Percentiles rank a stretch among this genome's conserved stretches.
Evolutionary conservation across 352 stramenopile genomes (phyloP).

Genomic region (Globisporangium nagaii): DNA sequence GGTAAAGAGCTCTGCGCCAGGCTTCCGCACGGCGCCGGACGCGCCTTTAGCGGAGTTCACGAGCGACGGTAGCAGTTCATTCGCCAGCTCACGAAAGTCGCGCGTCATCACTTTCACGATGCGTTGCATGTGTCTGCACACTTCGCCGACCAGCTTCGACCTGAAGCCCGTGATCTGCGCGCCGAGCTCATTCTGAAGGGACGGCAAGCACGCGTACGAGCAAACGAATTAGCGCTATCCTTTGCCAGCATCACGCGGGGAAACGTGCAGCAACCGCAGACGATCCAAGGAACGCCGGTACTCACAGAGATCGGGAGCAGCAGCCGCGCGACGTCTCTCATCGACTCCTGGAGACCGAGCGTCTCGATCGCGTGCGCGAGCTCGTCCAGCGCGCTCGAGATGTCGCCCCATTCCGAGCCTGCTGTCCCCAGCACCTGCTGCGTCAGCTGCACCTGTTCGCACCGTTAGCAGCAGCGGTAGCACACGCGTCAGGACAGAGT

Average conservation of each 20-base stretch:
- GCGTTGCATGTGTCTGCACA: conserved; percentile 37
- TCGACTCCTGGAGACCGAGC: conserved; percentile 16
- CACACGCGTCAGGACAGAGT: not conserved
- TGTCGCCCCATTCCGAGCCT: conserved; percentile 36
- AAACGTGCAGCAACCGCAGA: not conserved
- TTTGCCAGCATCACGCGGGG: not conserved
- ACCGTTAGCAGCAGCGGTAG: conserved; percentile 4
- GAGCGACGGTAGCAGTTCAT: conserved; percentile 44
- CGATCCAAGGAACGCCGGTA: not conserved
- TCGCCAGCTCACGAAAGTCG: conserved; percentile 53
- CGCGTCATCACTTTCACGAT: conserved; percentile 37
- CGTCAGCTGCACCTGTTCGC: conserved; percentile 30
- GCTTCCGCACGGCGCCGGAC: conserved; percentile 43
- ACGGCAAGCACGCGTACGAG: too few species aligned
- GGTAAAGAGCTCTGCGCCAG: conserved; percentile 40
- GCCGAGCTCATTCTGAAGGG: conserved; percentile 38
- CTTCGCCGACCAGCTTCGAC: conserved; percentile 47
- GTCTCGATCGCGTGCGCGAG: conserved; percentile 42
- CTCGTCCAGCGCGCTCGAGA: conserved; percentile 30
- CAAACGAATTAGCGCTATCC: too few species aligned
- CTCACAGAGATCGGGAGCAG: conserved; percentile 46
- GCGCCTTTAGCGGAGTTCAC: conserved; percentile 46
- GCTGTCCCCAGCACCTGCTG: conserved; percentile 23
- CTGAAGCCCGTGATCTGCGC: conserved; percentile 35
- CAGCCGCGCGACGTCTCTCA: conserved; percentile 25